phyloP scores from a whole-genome alignment of 257 asterid species.

The Schizonepeta tenuifolia region DNA sequence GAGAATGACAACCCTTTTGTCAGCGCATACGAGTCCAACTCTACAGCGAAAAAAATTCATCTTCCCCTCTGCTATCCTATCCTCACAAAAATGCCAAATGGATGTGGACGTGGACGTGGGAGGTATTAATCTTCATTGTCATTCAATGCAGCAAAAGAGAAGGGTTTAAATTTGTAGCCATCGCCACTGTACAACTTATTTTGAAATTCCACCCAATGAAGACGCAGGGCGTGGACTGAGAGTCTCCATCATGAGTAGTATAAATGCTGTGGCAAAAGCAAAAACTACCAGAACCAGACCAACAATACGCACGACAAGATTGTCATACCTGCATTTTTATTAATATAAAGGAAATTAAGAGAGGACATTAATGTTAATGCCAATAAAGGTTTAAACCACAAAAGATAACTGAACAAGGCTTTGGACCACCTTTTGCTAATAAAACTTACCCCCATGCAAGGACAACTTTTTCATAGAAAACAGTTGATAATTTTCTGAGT shows the following conservation, averaged over 20 bases:
- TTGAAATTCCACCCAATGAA: constrained; percentile 97
- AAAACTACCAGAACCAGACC: constrained; percentile 86
- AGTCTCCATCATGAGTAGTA: constrained; percentile 93
- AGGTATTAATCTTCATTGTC: constrained; percentile 53
- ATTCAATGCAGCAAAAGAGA: constrained; percentile 67
- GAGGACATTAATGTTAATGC: no score
- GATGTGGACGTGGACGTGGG: neutral
- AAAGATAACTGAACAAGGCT: no score
- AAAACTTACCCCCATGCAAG: constrained; percentile 88
- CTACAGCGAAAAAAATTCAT: constrained; percentile 31
- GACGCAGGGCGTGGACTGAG: constrained; percentile 91
- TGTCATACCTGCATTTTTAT: constrained; percentile 66
- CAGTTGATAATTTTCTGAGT: constrained; percentile 92
- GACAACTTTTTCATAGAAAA: constrained; percentile 88
- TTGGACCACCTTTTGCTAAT: no score
- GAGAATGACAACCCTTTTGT: constrained; percentile 25
- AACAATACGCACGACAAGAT: constrained; percentile 60
- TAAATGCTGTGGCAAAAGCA: constrained; percentile 82
- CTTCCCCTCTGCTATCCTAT: constrained; percentile 30
- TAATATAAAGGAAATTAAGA: neutral
- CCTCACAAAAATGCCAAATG: constrained; percentile 34
- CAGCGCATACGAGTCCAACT: constrained; percentile 26
- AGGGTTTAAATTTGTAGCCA: constrained; percentile 87
- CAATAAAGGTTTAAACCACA: no score
- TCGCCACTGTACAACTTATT: constrained; percentile 85